Percentiles rank a stretch among this genome's conserved stretches.
phyloP scores from a whole-genome alignment of 805 yeast genomes.

The Nakazawaea holstii region DNA sequence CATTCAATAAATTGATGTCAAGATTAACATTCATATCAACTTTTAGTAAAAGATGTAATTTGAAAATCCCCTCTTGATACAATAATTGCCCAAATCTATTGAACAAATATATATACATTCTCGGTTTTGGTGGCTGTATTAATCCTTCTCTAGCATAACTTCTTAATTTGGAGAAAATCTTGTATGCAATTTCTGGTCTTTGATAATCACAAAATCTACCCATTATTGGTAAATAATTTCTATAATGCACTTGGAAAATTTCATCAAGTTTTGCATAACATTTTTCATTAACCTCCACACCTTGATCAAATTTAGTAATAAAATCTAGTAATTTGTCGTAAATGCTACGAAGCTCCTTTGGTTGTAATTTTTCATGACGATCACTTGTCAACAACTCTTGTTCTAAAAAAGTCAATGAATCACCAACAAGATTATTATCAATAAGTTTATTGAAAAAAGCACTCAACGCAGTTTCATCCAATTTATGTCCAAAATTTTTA shows the following conservation, averaged over 20 bases:
- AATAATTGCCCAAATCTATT: constrained; percentile 51
- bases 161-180: constrained; percentile 57
- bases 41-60: constrained; percentile 57
- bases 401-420: constrained; percentile 34
- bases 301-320: constrained; percentile 29
- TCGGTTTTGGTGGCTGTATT: constrained; percentile 42
- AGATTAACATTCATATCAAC: constrained; percentile 54
- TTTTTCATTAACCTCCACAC: constrained; percentile 49
- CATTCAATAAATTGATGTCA: constrained; percentile 54
- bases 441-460: constrained; percentile 32
- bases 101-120: constrained; percentile 57
- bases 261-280: constrained; percentile 52
- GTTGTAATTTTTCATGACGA: constrained; percentile 12
- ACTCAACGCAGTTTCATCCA: constrained; percentile 33
- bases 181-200: constrained; percentile 57
- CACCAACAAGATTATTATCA: constrained; percentile 28
- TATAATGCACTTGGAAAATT: constrained; percentile 52
- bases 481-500: constrained; percentile 29
- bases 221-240: constrained; percentile 54
- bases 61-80: constrained; percentile 62
- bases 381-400: constrained; percentile 29
- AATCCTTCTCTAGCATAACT: constrained; percentile 43
- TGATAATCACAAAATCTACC: constrained; percentile 46
- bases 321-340: constrained; percentile 39
- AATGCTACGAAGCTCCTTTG: constrained; percentile 27